These are phyloP conservation scores for Pyrenopolyporus hunteri DNA, from an alignment of 495 filamentous ascomycete species.

Conservation along the genomic window DNA sequence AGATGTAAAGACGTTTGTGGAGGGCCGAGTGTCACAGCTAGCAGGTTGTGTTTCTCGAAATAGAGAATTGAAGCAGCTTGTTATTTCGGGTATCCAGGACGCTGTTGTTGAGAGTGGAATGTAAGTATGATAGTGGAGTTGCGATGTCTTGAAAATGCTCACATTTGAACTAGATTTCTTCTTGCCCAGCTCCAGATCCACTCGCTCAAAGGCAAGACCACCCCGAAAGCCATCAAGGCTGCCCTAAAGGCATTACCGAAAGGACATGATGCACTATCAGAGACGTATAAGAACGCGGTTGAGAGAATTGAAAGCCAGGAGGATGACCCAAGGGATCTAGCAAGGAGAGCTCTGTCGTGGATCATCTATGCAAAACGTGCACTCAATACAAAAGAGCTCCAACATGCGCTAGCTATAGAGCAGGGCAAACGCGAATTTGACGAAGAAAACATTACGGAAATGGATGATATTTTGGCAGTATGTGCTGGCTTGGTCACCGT, in stretches of 20 bases:
- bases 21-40: too few relatives aligned
- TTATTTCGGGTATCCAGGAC: too few relatives aligned
- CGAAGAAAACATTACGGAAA: constrained; percentile 41
- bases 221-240: not conserved
- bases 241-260: not conserved
- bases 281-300: constrained; percentile 52
- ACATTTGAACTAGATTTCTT: too few relatives aligned
- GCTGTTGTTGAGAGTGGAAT: too few relatives aligned
- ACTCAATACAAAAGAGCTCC: constrained; percentile 51
- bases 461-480: constrained; percentile 47
- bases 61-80: too few relatives aligned
- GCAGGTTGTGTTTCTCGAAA: too few relatives aligned
- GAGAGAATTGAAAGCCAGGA: constrained; percentile 50
- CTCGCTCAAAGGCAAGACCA: not conserved
- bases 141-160: too few relatives aligned
- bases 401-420: constrained; percentile 53
- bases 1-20: too few relatives aligned
- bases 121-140: too few relatives aligned
- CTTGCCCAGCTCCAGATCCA: not conserved
- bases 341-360: constrained; percentile 49
- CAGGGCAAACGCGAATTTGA: constrained; percentile 40
- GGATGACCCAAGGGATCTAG: constrained; percentile 34
- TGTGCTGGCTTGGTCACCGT: constrained; percentile 58
- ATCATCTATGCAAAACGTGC: constrained; percentile 47
- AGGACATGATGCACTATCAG: constrained; percentile 10